Conservation (phyloP, 179 eudicot genomes). For the Beta macrorhiza region DNA sequence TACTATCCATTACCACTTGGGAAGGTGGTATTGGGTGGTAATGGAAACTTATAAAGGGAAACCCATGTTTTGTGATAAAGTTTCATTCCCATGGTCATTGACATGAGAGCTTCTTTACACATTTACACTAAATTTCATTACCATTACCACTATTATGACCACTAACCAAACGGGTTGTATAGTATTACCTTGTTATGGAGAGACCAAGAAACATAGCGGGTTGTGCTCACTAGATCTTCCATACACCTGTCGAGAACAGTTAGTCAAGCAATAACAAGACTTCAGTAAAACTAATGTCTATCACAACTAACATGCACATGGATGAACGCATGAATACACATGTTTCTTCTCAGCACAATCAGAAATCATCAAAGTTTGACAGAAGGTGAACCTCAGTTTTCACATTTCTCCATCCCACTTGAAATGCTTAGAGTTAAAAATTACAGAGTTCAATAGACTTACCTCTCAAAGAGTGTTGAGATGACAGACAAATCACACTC, state of each 20-base stretch:
- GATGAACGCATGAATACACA: neutral
- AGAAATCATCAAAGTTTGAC: neutral
- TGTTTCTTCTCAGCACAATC: neutral
- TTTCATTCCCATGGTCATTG: too few relatives aligned
- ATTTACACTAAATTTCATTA: too few relatives aligned
- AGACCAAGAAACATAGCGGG: conserved; percentile 96
- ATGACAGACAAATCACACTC: neutral
- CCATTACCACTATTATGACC: too few relatives aligned
- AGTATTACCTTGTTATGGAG: conserved; percentile 86
- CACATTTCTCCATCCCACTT: neutral
- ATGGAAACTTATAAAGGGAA: too few relatives aligned
- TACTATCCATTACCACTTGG: too few relatives aligned
- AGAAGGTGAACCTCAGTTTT: neutral
- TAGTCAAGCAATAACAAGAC: conserved; percentile 5
- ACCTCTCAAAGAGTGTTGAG: neutral
- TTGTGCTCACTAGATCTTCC: conserved; percentile 97
- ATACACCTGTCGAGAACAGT: conserved; percentile 56
- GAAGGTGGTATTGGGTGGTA: too few relatives aligned
- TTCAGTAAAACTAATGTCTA: neutral
- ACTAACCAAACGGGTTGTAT: neutral
- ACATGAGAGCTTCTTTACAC: too few relatives aligned
- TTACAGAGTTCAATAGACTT: neutral
- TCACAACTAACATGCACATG: neutral
- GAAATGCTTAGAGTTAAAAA: neutral
- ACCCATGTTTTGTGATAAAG: too few relatives aligned